Evolutionary conservation across 345 rosid species (phyloP), one percentile per base, ranked within the genome.

Genomic region (Aquilaria malaccensis): DNA sequence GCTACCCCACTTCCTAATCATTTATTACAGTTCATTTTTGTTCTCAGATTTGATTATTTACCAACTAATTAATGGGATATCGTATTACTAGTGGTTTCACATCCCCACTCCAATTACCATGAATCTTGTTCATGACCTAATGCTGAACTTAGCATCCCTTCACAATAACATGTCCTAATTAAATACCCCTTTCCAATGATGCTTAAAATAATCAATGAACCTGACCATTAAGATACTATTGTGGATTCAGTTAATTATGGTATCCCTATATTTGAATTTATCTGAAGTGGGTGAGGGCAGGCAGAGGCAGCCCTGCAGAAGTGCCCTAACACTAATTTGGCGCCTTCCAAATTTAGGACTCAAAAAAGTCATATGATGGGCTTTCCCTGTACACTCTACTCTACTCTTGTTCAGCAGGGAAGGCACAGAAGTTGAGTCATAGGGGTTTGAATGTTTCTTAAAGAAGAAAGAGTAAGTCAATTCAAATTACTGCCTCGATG

Each of bases 61-160:
- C 70, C 76, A 37, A 46, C 69, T 63, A 61, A 37, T 37, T 37
- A 4, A 59, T 68, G 48, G 14, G 7, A 11, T 7, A 33, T 37
- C 7, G 7, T 5, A 37, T 37, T 5, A 37, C 43, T 22, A 55
- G 51, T 37, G 67, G 30, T 43, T 54, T 47, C 60, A 65, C 46
- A 53, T 50, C 48, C 57, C 64, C 59, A 59, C 67, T 14, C 14
- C 13, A 49, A 46, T 52, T 46, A 2, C 33, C 32, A 9, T 47
- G 10, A 13, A 4, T 30, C 15, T 58, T 29, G 45, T 41, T 52
- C 41, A 48, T 68, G 63, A 58, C 59, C 43, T 63, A 60, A 64
- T 69, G 54, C 56, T 69, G 70, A 66, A 60, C 64, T 71, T 67
- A 74, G 76, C 78, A 70, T 64, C 53, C 70, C 57, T 46, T 77